Evolutionary conservation across 768 basidiomycete species (phyloP).

Genomic region (Pisolithus sp.): DNA sequence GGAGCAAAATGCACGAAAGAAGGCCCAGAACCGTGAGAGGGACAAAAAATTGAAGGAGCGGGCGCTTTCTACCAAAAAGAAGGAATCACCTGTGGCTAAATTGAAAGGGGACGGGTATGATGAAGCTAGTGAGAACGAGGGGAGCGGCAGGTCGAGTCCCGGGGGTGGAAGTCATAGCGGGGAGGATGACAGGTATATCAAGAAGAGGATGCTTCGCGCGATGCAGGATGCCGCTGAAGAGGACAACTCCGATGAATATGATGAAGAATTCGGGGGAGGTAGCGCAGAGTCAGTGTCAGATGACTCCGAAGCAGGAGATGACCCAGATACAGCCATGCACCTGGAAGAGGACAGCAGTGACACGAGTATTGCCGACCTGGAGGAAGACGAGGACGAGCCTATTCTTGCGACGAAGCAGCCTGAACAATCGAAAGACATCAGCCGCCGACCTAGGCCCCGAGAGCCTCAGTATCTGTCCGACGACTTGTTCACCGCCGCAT

Average conservation of each 20-base stretch:
- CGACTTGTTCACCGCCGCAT: constrained; percentile 55
- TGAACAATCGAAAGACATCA: neutral
- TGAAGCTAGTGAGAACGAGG: constrained; percentile 19
- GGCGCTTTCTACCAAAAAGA: constrained; percentile 24
- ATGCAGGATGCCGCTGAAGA: constrained; percentile 26
- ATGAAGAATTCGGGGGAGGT: constrained; percentile 9
- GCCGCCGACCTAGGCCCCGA: too few species aligned
- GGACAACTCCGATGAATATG: constrained; percentile 17
- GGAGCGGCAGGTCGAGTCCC: constrained; percentile 19
- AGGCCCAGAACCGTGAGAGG: constrained; percentile 39
- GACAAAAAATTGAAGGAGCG: constrained; percentile 47
- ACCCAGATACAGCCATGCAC: constrained; percentile 6
- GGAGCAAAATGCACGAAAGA: constrained; percentile 35
- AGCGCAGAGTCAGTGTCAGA: constrained; percentile 6
- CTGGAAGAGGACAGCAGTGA: constrained; percentile 3
- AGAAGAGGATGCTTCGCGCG: constrained; percentile 21
- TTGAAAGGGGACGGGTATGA: constrained; percentile 2
- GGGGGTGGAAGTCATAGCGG: constrained; percentile 16
- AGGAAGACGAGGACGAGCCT: constrained; percentile 17
- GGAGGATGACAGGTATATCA: constrained; percentile 10
- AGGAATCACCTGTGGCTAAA: constrained; percentile 10
- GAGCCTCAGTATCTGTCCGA: constrained; percentile 53
- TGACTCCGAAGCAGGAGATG: constrained; percentile 12
- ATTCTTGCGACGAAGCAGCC: constrained; percentile 1
- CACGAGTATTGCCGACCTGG: constrained; percentile 6